Percentiles rank a stretch among this genome's conserved stretches.
These are phyloP conservation scores for Cordyceps javanica DNA, from an alignment of 2,329 filamentous ascomycete species.

Conservation along the genomic window DNA sequence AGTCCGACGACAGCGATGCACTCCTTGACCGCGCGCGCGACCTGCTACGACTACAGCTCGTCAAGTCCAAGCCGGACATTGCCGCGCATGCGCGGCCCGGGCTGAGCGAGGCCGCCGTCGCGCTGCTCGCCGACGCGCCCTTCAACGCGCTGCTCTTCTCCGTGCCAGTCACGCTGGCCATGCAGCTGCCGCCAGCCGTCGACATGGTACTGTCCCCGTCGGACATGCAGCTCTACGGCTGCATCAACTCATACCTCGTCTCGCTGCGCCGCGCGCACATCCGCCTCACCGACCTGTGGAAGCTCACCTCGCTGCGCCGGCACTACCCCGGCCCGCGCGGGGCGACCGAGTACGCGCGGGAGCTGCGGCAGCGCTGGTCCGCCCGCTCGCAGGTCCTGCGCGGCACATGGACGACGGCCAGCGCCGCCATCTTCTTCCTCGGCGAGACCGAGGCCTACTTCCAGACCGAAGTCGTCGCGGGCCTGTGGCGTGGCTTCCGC, in stretches of 20 bases:
- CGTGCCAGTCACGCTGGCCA: slow-evolving; percentile 59
- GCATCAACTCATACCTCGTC: slow-evolving; percentile 81
- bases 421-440: slow-evolving; percentile 81
- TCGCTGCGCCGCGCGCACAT: slow-evolving; percentile 82
- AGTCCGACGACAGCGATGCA: slow-evolving; percentile 71
- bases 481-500: slow-evolving; percentile 74
- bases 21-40: slow-evolving; percentile 76
- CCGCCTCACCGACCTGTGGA: slow-evolving; percentile 80
- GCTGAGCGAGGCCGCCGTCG: slow-evolving; percentile 24
- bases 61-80: slow-evolving; percentile 41
- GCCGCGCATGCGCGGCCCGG: slow-evolving; percentile 30
- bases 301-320: slow-evolving; percentile 69
- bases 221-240: slow-evolving; percentile 74
- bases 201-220: slow-evolving; percentile 77
- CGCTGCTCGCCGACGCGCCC: slow-evolving; percentile 41
- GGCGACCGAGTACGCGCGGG: slow-evolving; percentile 53
- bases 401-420: slow-evolving; percentile 83
- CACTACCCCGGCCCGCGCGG: slow-evolving; percentile 65
- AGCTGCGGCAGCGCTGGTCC: slow-evolving; percentile 59
- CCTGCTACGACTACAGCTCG: slow-evolving; percentile 61
- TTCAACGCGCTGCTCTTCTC: slow-evolving; percentile 83
- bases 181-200: slow-evolving; percentile 71
- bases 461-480: slow-evolving; percentile 79
- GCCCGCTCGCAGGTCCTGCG: slow-evolving; percentile 63
- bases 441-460: slow-evolving; percentile 84